Evolutionary conservation across 192 early-diverging fungal genomes (phyloP), one percentile per base, ranked within the genome.

Genomic region (Umbelopsis sp.): DNA sequence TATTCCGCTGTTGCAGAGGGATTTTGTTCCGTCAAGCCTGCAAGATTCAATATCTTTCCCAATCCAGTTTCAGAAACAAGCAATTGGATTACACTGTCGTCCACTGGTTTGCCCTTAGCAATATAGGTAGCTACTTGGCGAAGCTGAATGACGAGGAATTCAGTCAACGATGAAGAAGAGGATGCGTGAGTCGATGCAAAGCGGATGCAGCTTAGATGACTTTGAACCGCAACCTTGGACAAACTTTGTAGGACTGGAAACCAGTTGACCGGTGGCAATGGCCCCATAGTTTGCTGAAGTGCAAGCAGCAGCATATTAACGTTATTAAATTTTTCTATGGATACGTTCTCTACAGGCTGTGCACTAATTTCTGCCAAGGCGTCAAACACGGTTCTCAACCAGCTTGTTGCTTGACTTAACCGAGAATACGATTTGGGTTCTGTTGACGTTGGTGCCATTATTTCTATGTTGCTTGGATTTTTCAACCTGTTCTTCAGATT

Each of bases 201-300:
- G 4, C 49, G 67, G 25, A 85, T 76, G 16, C 74, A 77, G 2
- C 74, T 43, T 17, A 65, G 49, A 25, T 69, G 49, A 9, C 70
- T 50, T 2, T 62, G 25, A 16, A 32, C 41, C 21, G 67, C 69
- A 0, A 76, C 26, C 10, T 24, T 71, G 8, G 74, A 76, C 17
- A 85, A n/a, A 22, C 75, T 73, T 6, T 53, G 71, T 29, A 86
- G 44, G 20, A 82, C 38, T 4, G 78, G 68, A 52, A 81, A 88
- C 86, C 86, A 88, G 41, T 88, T 86, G 8, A 88, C 85, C 20
- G 85, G 75, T 17, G 86, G 85, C 17, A 88, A 65, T 3, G 81
- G 78, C 9, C 74, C 78, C 10, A 81, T 71, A 0, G 81, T 73
- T 2, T 74, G 49, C 22, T 66, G 67, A 0, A 83, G 65, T 12